Percentiles rank a stretch among this genome's conserved stretches.
These are phyloP conservation scores for Aspergillus fumigatiaffinis DNA, from an alignment of 2,329 filamentous ascomycete genomes.

Conservation along the genomic window DNA sequence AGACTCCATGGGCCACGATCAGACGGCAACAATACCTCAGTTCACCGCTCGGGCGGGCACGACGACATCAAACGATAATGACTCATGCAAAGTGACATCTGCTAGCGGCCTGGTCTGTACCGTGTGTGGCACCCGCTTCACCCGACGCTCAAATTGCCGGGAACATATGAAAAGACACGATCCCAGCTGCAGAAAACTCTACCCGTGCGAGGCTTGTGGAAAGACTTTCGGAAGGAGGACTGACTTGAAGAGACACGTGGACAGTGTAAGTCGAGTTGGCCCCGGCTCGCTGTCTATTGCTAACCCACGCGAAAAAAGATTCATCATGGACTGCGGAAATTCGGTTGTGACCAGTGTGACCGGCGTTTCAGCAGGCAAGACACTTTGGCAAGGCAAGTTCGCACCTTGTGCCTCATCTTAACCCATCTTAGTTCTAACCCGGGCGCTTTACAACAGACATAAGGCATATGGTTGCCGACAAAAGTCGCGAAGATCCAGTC, in stretches of 20 bases:
- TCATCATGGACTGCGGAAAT: slow-evolving; percentile 68
- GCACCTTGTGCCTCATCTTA: too few species aligned
- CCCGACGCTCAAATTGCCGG: slow-evolving; percentile 80
- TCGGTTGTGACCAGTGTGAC: slow-evolving; percentile 67
- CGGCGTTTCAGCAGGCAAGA: slow-evolving; percentile 75
- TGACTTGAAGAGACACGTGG: slow-evolving; percentile 60
- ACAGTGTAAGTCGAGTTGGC: slow-evolving; percentile 44
- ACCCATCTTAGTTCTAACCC: neutral
- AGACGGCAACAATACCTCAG: neutral
- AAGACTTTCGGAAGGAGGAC: slow-evolving; percentile 80
- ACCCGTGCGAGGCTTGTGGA: slow-evolving; percentile 65
- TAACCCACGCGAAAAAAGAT: slow-evolving; percentile 59
- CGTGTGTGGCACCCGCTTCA: slow-evolving; percentile 74
- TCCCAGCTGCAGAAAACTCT: slow-evolving; percentile 65
- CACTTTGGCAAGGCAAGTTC: slow-evolving; percentile 68
- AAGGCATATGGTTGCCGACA: slow-evolving; percentile 15
- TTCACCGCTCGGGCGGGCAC: slow-evolving; percentile 6
- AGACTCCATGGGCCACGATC: neutral
- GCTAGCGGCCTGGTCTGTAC: slow-evolving; percentile 69
- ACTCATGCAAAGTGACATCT: slow-evolving; percentile 20
- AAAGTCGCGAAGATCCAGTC: slow-evolving; percentile 2
- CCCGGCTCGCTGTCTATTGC: slow-evolving; percentile 20
- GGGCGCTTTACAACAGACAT: slow-evolving; percentile 8
- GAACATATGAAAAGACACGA: slow-evolving; percentile 84
- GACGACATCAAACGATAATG: neutral